These are phyloP conservation scores for Myxozyma melibiosi DNA, from an alignment of 805 yeast genomes.

Conservation along the genomic window DNA sequence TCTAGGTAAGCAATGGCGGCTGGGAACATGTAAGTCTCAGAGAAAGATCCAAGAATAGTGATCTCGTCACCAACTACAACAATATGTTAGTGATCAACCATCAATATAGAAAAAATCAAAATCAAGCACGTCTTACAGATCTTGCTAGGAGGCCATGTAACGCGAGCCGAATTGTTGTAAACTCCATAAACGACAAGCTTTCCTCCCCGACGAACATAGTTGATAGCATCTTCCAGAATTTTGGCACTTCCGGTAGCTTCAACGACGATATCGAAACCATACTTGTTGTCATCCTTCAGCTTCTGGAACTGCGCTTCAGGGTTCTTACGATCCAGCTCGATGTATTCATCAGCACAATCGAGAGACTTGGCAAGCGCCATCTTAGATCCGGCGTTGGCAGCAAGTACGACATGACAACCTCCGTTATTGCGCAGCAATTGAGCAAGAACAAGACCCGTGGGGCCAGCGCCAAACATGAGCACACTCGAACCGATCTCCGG, in stretches of 20 bases:
- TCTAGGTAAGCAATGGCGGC: constrained; percentile 31
- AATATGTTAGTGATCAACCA: neutral
- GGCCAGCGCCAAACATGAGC: constrained; percentile 33
- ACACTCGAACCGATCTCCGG: constrained; percentile 31
- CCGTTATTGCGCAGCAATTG: constrained; percentile 31
- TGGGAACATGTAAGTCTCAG: constrained; percentile 32
- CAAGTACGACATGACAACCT: constrained; percentile 32
- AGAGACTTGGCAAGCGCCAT: constrained; percentile 30
- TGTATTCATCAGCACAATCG: constrained; percentile 28
- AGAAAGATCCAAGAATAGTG: constrained; percentile 31
- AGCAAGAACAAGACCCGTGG: constrained; percentile 32
- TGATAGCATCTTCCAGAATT: constrained; percentile 27
- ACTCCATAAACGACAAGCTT: constrained; percentile 33
- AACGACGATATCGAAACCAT: constrained; percentile 32
- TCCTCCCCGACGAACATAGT: constrained; percentile 32
- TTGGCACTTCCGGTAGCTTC: constrained; percentile 31
- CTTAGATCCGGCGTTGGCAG: constrained; percentile 27
- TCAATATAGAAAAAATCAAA: neutral
- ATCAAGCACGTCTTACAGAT: constrained; percentile 16
- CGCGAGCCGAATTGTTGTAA: constrained; percentile 27
- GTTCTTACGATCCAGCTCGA: constrained; percentile 24
- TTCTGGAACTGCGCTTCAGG: constrained; percentile 26
- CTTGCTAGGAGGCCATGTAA: constrained; percentile 30
- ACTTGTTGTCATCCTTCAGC: constrained; percentile 26
- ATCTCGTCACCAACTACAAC: constrained; percentile 30